phyloP scores from a whole-genome alignment of 2,329 filamentous ascomycete species.

The Cadophora sp. region DNA sequence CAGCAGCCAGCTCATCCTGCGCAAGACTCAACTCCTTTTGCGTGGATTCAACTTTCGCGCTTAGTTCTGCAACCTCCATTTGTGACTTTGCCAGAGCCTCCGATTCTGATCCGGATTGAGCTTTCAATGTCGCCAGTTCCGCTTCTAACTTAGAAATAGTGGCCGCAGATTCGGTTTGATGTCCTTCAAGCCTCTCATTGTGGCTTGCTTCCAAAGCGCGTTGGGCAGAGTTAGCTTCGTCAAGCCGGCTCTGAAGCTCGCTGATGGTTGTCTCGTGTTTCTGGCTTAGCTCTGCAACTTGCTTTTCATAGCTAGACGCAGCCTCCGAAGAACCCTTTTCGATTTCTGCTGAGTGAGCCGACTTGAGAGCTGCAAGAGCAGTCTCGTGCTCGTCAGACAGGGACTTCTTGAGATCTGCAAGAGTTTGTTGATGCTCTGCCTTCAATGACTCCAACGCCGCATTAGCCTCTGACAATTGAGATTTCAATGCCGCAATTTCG shows the following conservation, averaged over 20 bases:
- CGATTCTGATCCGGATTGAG: constrained; percentile 48
- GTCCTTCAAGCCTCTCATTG: constrained; percentile 52
- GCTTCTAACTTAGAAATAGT: constrained; percentile 59
- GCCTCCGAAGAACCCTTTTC: constrained; percentile 53
- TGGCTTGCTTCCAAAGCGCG: constrained; percentile 53
- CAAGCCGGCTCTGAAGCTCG: constrained; percentile 61
- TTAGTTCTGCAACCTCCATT: constrained; percentile 56
- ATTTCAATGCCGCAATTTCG: constrained; percentile 42
- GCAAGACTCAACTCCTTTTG: constrained; percentile 50
- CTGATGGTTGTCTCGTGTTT: constrained; percentile 55
- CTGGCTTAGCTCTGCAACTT: constrained; percentile 57
- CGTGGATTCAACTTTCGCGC: constrained; percentile 52
- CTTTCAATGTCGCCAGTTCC: constrained; percentile 58
- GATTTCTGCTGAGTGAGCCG: constrained; percentile 58
- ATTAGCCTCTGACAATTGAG: constrained; percentile 49
- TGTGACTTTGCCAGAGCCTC: constrained; percentile 31
- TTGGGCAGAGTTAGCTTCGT: constrained; percentile 57
- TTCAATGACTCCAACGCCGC: constrained; percentile 40
- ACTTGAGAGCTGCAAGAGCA: constrained; percentile 57
- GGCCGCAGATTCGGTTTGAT: constrained; percentile 52
- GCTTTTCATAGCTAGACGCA: constrained; percentile 53
- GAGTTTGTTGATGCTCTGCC: constrained; percentile 46
- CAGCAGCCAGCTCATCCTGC: constrained; percentile 42
- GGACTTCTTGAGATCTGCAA: constrained; percentile 57
- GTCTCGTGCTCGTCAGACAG: constrained; percentile 58